Evolutionary conservation across 192 early-diverging fungal species (phyloP).

Genomic region (Spinellus fusiger): DNA sequence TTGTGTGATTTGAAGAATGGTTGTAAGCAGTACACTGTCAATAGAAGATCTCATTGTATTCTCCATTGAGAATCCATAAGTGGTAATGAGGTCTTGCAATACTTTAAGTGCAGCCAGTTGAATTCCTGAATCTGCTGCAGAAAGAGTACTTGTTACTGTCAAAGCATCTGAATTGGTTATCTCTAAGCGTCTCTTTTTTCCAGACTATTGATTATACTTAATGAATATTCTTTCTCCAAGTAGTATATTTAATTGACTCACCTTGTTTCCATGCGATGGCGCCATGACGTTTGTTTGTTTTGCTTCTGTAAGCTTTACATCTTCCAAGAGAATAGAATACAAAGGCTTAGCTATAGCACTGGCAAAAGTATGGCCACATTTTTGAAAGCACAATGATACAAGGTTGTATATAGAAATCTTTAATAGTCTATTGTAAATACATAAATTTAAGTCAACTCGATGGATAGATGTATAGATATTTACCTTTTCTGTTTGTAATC

Average conservation of each 20-base stretch:
- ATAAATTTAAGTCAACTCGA: neutral
- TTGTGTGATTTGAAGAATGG: constrained; percentile 20
- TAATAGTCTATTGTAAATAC: constrained; percentile 15
- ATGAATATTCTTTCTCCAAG: neutral
- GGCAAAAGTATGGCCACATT: constrained; percentile 41
- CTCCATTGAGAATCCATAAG: constrained; percentile 25
- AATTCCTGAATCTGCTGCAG: constrained; percentile 7
- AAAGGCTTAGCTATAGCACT: constrained; percentile 36
- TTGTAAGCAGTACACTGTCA: constrained; percentile 25
- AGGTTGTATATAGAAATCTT: constrained; percentile 36
- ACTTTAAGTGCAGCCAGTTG: constrained; percentile 13
- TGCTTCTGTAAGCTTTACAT: constrained; percentile 27
- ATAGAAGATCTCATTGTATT: constrained; percentile 9
- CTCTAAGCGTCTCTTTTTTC: constrained; percentile 27
- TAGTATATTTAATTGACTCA: neutral
- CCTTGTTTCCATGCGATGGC: neutral
- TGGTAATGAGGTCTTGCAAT: constrained; percentile 13
- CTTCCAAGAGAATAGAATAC: constrained; percentile 33
- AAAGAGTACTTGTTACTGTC: neutral
- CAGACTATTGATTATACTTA: constrained; percentile 7
- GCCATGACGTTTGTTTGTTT: neutral
- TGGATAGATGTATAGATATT: too few relatives aligned
- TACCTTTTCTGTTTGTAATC: constrained; percentile 33
- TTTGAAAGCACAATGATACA: constrained; percentile 37
- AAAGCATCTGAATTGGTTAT: constrained; percentile 32